phyloP scores from a whole-genome alignment of 2,329 filamentous ascomycete genomes.

The Fusarium continuum region DNA sequence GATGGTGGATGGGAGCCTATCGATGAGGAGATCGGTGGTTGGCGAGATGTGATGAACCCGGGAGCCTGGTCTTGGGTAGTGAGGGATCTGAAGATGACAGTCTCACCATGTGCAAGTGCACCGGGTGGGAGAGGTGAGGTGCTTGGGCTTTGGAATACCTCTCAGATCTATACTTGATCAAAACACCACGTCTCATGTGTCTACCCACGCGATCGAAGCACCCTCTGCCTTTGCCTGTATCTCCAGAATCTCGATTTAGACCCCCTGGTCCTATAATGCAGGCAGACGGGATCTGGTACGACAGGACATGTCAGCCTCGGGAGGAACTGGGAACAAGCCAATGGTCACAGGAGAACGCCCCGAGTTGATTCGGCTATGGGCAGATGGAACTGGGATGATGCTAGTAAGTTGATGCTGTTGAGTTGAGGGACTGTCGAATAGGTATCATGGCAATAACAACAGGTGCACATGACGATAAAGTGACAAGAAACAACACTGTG shows the following conservation, averaged over 20 bases:
- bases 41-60: conserved; percentile 30
- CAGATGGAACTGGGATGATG: conserved; percentile 10
- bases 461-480: background rate
- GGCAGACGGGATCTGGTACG: conserved; percentile 39
- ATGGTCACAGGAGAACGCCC: conserved; percentile 16
- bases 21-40: conserved; percentile 17
- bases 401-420: background rate
- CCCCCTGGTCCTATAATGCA: conserved; percentile 39
- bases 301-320: conserved; percentile 29
- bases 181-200: conserved; percentile 15
- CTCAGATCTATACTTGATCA: background rate
- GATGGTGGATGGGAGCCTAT: conserved; percentile 5
- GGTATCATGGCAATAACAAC: too few species aligned
- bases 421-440: background rate
- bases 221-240: conserved; percentile 1
- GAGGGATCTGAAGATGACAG: conserved; percentile 1
- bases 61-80: conserved; percentile 15
- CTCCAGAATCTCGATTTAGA: conserved; percentile 32
- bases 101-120: background rate
- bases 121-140: background rate
- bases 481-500: background rate
- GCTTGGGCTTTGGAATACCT: too few species aligned
- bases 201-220: conserved; percentile 18
- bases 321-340: conserved; percentile 18
- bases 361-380: conserved; percentile 6